These are phyloP conservation scores for Scopulariopsis brevicaulis DNA, from an alignment of 2,329 filamentous ascomycete species.

Conservation along the genomic window DNA sequence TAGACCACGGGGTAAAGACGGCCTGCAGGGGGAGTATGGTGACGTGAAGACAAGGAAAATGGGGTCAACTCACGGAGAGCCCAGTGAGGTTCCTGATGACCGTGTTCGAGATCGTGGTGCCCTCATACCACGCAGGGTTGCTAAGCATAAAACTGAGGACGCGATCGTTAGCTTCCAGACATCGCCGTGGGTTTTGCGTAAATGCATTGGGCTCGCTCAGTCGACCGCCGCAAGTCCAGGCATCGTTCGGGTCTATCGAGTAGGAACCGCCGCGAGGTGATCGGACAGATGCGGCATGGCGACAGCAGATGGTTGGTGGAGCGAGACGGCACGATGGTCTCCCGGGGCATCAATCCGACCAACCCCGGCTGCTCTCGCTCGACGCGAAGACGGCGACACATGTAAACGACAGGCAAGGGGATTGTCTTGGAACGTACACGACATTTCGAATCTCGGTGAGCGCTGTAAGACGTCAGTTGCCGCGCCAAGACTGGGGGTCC, in stretches of 20 bases:
- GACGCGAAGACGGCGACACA: not conserved
- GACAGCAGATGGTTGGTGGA: not conserved
- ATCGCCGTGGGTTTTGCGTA: not conserved
- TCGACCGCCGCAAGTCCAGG: not conserved
- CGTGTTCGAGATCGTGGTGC: conserved; percentile 36
- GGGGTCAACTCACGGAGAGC: conserved; percentile 32
- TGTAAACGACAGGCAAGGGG: not conserved
- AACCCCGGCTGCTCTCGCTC: no score
- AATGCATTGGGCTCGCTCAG: not conserved
- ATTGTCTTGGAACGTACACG: conserved; percentile 25
- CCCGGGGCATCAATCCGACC: not conserved
- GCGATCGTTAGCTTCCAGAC: not conserved
- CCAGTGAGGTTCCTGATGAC: conserved; percentile 46
- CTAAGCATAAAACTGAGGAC: conserved; percentile 43
- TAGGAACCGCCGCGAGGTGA: not conserved
- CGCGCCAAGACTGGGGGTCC: conserved; percentile 6
- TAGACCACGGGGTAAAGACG: not conserved
- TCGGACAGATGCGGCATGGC: not conserved
- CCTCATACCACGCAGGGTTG: conserved; percentile 43
- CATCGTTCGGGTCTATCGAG: not conserved
- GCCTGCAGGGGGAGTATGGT: not conserved
- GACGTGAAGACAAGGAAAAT: not conserved
- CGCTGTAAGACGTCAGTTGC: conserved; percentile 27
- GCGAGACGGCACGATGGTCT: not conserved
- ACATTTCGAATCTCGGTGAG: conserved; percentile 38